These are phyloP conservation scores for Rutstroemia sydowiana DNA, from an alignment of 2,329 filamentous ascomycete genomes.

Conservation along the genomic window DNA sequence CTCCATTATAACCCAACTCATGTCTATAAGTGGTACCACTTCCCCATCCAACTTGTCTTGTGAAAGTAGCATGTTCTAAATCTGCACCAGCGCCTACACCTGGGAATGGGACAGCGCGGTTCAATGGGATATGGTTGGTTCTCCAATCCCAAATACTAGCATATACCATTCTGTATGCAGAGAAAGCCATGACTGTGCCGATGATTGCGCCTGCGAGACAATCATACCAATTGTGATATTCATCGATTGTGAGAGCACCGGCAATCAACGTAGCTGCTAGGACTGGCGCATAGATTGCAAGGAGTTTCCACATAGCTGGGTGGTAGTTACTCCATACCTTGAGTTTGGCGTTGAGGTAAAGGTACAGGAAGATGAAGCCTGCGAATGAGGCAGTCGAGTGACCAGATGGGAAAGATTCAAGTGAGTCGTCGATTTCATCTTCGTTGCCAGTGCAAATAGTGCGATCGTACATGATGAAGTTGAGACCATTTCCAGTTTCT, in stretches of 20 bases:
- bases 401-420: constrained; percentile 67
- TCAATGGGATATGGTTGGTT: constrained; percentile 58
- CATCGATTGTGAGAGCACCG: constrained; percentile 63
- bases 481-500: constrained; percentile 43
- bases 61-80: constrained; percentile 49
- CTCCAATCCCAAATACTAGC: constrained; percentile 63
- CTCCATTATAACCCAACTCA: neutral
- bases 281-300: constrained; percentile 56
- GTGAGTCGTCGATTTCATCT: constrained; percentile 57
- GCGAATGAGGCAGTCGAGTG: constrained; percentile 69
- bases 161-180: constrained; percentile 59
- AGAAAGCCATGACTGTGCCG: constrained; percentile 58
- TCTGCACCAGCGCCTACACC: constrained; percentile 34
- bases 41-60: constrained; percentile 56
- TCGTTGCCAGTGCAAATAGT: constrained; percentile 62
- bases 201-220: constrained; percentile 59
- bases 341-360: constrained; percentile 73
- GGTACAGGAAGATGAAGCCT: constrained; percentile 60
- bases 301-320: constrained; percentile 66
- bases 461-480: constrained; percentile 58
- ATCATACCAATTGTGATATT: constrained; percentile 72
- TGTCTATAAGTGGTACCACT: neutral
- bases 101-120: constrained; percentile 46
- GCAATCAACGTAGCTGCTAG: constrained; percentile 62
- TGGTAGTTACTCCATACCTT: constrained; percentile 70